phyloP scores from a whole-genome alignment of 2,329 filamentous ascomycete genomes.

The Stemphylium vesicarium region DNA sequence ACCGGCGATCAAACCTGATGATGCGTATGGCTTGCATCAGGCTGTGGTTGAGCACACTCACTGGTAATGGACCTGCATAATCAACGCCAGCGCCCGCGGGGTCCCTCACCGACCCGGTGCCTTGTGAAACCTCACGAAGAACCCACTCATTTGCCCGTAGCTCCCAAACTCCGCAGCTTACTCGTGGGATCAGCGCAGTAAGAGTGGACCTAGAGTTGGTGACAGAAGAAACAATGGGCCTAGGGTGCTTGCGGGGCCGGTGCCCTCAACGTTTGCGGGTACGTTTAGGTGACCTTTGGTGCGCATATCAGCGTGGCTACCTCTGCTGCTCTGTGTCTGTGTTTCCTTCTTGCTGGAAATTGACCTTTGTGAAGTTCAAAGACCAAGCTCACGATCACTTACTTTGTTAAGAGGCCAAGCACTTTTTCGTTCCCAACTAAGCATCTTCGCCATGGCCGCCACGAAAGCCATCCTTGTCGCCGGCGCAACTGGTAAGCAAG shows the following conservation, averaged over 20 bases:
- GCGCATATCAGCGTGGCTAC: constrained; percentile 7
- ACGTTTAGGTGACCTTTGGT: neutral
- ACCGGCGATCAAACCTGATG: constrained; percentile 3
- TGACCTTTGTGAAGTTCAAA: neutral
- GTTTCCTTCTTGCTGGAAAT: neutral
- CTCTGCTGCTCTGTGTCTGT: neutral
- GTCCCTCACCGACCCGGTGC: constrained; percentile 5
- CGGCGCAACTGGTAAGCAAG: constrained; percentile 57
- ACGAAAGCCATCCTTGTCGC: constrained; percentile 53
- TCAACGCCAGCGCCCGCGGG: constrained; percentile 5
- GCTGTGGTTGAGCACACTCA: neutral
- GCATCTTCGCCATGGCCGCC: constrained; percentile 34
- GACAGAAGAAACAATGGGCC: constrained; percentile 8
- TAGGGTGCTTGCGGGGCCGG: constrained; percentile 14
- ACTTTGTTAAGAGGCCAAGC: constrained; percentile 2
- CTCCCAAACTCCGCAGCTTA: neutral
- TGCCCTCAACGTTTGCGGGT: neutral
- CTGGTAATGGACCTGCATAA: constrained; percentile 6
- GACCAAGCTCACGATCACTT: neutral
- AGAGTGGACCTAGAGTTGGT: constrained; percentile 2
- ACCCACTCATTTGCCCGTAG: constrained; percentile 1
- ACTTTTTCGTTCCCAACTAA: constrained; percentile 11
- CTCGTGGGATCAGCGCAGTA: neutral
- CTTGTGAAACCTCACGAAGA: constrained; percentile 4
- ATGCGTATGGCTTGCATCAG: neutral